Base-by-base conservation (phyloP, 129 eudicot genomes). In the Escallonia rubra region DNA sequence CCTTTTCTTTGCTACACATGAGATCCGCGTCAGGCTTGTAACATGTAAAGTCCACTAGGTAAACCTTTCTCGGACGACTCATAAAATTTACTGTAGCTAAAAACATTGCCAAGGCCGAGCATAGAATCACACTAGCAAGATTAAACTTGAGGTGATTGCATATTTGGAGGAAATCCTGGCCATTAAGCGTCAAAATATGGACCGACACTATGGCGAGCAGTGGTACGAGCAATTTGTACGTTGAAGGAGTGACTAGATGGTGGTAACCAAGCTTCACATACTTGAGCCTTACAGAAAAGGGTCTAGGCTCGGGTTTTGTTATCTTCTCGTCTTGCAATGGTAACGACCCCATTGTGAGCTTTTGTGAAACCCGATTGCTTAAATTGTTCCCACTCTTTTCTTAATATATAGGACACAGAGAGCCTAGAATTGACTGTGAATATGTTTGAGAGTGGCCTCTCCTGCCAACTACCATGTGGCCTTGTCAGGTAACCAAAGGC, bases 191-290 rank as follows among this genome's bases (percentile, higher is more conserved):
- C 0, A 89, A 78, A 43, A 87, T n/a, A 11, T 87, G 87, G 34
- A 85, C 44, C 5, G 85, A 23, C 8, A 96, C 92, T 42, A 75
- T 13, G 8, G 85, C 53, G 2, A 85, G 16, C 4, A 88, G 76
- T 23, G 34, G 34, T 23, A 23, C 34, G 34, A 23, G 34, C 34
- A 23, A 23, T 23, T 0, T 1, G 76, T 85, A 88, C 91, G 87
- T 87, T 7, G 77, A 90, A 44, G 87, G 81, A 34, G 90, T 65
- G 41, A 91, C 85, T 14, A 91, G 64, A 72, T 87, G 82, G 39
- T 91, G 92, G 82, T 85, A 91, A 7, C 97, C 97, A 34, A 91
- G 79, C 70, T 91, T 91, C 40, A 91, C 96, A 61, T 91, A 87
- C 60, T 91, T 87, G 41, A 91, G 88, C 64, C 64, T 73, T 23